Base-by-base conservation (phyloP, 2,329 filamentous ascomycete species). In the Rutstroemia sp. region DNA sequence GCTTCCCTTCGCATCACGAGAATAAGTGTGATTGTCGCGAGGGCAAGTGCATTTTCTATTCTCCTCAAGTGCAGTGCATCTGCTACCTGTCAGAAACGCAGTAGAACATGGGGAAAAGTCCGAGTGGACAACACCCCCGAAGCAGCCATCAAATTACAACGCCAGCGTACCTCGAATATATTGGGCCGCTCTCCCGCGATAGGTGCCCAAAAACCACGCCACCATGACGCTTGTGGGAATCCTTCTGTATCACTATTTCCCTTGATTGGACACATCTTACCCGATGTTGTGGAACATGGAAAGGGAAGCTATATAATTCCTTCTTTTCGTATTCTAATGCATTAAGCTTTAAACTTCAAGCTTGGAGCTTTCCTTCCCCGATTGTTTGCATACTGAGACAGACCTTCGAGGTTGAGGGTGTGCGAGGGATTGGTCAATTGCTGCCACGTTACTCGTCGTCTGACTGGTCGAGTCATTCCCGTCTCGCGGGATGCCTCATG, bases 101-200 rank as follows among this genome's bases (percentile, higher is more conserved):
- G 27, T 34, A 19, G 50, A 39, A 38, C 47, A 48, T 55, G 27
- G 54, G 57, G 52, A 7, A 19, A 30, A n/a, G 42, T 54, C 51
- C 51, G 51, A 57, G 61, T 59, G 56, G 58, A 51, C 36, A 54
- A 55, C 9, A 47, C 27, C 9, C n/a, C 14, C 30, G 27, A 27
- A 7, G 21, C 14, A 58, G 56, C 62, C 54, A 57, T 64, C 62
- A 55, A 65, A 62, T 63, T 17, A 57, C 52, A 30, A 12, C 57
- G 34, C 23, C 42, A 6, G 36, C 38, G 58, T 64, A 54, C 60
- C 63, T 65, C 59, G 56, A 34, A 27, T 34, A 39, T 17, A 23
- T 63, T 55, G 55, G 56, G 58, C 56, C 55, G 34, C 46, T 57
- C 54, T 60, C 40, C 16, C 16, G 5, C 16, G 7, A 58, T 52